Percentiles rank a stretch among this genome's conserved stretches.
These are phyloP conservation scores for Myriosclerotinia curreyana DNA, from an alignment of 2,329 filamentous ascomycete species.

Conservation along the genomic window DNA sequence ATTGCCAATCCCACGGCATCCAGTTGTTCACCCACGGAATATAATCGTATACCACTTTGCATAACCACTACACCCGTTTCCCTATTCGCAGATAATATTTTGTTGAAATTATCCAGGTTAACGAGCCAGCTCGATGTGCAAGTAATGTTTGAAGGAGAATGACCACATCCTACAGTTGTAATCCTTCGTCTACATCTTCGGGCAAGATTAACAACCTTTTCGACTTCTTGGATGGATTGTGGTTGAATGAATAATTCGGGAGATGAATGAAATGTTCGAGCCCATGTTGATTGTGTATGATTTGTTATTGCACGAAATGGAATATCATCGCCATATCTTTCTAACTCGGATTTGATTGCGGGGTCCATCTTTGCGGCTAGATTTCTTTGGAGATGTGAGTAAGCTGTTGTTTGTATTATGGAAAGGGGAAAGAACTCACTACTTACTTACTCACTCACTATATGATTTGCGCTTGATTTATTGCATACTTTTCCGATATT, in stretches of 20 bases:
- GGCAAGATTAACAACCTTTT: conserved; percentile 78
- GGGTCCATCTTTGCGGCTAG: conserved; percentile 41
- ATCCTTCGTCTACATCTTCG: conserved; percentile 76
- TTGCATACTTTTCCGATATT: no score
- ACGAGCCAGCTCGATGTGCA: conserved; percentile 93
- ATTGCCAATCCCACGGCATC: conserved; percentile 76
- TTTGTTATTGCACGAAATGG: conserved; percentile 72
- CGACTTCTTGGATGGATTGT: conserved; percentile 72
- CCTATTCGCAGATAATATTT: conserved; percentile 67
- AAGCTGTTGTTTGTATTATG: neutral
- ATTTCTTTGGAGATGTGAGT: neutral
- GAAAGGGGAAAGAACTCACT: no score
- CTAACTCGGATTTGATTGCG: conserved; percentile 52
- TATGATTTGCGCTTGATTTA: neutral
- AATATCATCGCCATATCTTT: conserved; percentile 57
- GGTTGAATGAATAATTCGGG: conserved; percentile 92
- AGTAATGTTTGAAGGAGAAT: conserved; percentile 89
- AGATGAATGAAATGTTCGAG: conserved; percentile 81
- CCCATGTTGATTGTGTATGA: conserved; percentile 90
- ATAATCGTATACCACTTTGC: conserved; percentile 84
- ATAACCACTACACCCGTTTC: conserved; percentile 67
- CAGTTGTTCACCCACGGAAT: conserved; percentile 68
- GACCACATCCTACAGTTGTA: conserved; percentile 82
- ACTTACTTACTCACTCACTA: no score
- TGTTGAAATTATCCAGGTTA: conserved; percentile 81